Percentiles rank a stretch among this genome's conserved stretches.
Evolutionary conservation across 768 basidiomycete genomes (phyloP).

Genomic region (Leucosporidium yakuticum): DNA sequence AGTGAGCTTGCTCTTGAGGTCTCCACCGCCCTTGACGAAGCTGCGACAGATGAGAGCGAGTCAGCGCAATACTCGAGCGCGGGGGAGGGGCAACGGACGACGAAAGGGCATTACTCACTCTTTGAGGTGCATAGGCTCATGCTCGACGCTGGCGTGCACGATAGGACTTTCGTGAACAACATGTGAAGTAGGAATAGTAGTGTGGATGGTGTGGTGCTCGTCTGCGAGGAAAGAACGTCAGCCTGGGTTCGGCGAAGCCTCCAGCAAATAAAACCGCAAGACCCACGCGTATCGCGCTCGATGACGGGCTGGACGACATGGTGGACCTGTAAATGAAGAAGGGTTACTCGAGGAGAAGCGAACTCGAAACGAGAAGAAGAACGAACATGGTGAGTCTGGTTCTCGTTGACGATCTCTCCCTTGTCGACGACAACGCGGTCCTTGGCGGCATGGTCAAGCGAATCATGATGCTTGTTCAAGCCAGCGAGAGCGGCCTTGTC

Average conservation of each 20-base stretch:
- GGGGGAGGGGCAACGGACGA: background rate
- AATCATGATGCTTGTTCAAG: constrained; percentile 13
- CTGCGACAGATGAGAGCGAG: no score
- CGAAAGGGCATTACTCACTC: background rate
- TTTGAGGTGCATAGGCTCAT: constrained; percentile 28
- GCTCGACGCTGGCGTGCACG: constrained; percentile 17
- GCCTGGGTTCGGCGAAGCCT: no score
- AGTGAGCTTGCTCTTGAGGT: constrained; percentile 25
- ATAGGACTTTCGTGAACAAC: background rate
- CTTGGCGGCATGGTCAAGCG: background rate
- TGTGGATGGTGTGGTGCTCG: constrained; percentile 2
- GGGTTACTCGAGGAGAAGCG: background rate
- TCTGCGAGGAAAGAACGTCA: background rate
- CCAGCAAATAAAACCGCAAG: no score
- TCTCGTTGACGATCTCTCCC: constrained; percentile 24
- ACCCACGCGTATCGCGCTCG: constrained; percentile 4
- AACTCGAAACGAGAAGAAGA: background rate
- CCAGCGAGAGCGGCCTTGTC: constrained; percentile 27
- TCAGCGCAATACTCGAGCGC: background rate
- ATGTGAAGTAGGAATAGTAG: background rate
- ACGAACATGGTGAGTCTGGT: constrained; percentile 23
- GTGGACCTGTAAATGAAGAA: background rate
- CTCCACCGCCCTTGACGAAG: constrained; percentile 25
- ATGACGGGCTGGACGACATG: constrained; percentile 3
- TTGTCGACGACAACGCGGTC: constrained; percentile 25